These are phyloP conservation scores for Auricularia cornea DNA, from an alignment of 768 basidiomycete species.

Conservation along the genomic window DNA sequence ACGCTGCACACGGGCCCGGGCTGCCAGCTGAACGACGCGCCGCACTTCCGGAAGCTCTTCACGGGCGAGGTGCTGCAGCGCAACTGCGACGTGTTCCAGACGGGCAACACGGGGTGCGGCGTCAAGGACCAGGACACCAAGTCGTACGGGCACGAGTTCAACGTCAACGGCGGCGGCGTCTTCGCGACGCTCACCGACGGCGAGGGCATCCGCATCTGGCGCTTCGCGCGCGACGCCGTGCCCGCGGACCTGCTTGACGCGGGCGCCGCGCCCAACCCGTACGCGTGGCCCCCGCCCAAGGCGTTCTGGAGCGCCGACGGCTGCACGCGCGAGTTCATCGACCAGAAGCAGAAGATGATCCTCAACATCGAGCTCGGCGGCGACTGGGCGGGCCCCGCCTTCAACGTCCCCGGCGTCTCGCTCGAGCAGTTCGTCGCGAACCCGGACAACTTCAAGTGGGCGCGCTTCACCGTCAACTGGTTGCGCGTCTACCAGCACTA, in stretches of 20 bases:
- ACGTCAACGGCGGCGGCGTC: conserved; percentile 37
- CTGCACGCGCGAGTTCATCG: conserved; percentile 31
- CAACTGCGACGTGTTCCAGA: conserved; percentile 24
- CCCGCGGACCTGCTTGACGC: conserved; percentile 27
- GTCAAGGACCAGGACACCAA: conserved; percentile 23
- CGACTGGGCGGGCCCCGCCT: conserved; percentile 34
- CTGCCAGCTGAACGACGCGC: conserved; percentile 27
- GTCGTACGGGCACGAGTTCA: conserved; percentile 37
- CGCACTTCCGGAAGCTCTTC: conserved; percentile 13
- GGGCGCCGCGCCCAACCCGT: conserved; percentile 27
- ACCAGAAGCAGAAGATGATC: conserved; percentile 29
- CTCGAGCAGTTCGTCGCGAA: conserved; percentile 35
- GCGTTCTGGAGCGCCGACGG: conserved; percentile 28
- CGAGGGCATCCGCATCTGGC: conserved; percentile 40
- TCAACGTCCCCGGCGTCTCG: conserved; percentile 22
- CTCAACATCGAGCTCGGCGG: conserved; percentile 25
- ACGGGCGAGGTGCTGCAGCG: conserved; percentile 22
- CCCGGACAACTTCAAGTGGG: conserved; percentile 45
- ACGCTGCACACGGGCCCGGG: conserved; percentile 33
- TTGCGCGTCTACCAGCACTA: neutral
- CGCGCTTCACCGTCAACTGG: conserved; percentile 5
- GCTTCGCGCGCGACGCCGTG: conserved; percentile 30
- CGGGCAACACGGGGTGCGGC: conserved; percentile 34
- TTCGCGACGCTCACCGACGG: conserved; percentile 32
- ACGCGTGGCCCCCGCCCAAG: conserved; percentile 33